Percentiles rank a stretch among this genome's conserved stretches.
Conservation (phyloP, 805 yeast genomes). For the Ogataea philodendri region DNA sequence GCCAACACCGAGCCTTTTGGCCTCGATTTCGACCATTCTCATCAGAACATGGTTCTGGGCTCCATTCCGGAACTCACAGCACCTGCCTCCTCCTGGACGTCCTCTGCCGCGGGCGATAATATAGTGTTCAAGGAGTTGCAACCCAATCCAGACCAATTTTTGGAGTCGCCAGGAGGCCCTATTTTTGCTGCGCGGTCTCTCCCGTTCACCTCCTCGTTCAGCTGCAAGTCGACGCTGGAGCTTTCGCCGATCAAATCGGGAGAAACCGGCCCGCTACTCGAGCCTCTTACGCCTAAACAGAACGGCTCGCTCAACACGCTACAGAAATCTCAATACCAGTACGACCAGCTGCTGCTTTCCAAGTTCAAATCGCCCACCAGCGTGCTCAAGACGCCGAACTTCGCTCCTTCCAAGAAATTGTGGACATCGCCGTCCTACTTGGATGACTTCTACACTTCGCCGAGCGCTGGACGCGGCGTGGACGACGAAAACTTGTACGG, state of each 20-base stretch:
- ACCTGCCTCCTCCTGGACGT: constrained; percentile 41
- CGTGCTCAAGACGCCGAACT: constrained; percentile 22
- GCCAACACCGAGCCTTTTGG: constrained; percentile 10
- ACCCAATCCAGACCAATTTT: constrained; percentile 37
- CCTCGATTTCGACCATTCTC: constrained; percentile 2
- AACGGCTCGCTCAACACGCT: constrained; percentile 11
- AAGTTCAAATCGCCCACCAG: constrained; percentile 32
- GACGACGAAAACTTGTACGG: constrained; percentile 36
- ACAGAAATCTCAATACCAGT: constrained; percentile 20
- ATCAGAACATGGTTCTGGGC: constrained; percentile 14
- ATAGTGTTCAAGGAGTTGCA: constrained; percentile 29
- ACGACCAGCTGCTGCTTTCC: constrained; percentile 16
- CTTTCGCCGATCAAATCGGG: constrained; percentile 56
- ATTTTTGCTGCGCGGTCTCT: constrained; percentile 37
- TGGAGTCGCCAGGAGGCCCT: constrained; percentile 27
- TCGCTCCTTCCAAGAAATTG: constrained; percentile 41
- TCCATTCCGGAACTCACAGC: constrained; percentile 39
- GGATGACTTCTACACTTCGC: constrained; percentile 65
- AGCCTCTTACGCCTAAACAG: constrained; percentile 57
- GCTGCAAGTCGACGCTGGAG: constrained; percentile 63
- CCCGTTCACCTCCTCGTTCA: constrained; percentile 63
- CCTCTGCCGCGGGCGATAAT: constrained; percentile 41
- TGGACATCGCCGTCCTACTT: constrained; percentile 68
- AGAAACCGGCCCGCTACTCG: constrained; percentile 64
- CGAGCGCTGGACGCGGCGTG: constrained; percentile 28